These are phyloP conservation scores for Imleria badia DNA, from an alignment of 768 basidiomycete genomes.

Conservation along the genomic window DNA sequence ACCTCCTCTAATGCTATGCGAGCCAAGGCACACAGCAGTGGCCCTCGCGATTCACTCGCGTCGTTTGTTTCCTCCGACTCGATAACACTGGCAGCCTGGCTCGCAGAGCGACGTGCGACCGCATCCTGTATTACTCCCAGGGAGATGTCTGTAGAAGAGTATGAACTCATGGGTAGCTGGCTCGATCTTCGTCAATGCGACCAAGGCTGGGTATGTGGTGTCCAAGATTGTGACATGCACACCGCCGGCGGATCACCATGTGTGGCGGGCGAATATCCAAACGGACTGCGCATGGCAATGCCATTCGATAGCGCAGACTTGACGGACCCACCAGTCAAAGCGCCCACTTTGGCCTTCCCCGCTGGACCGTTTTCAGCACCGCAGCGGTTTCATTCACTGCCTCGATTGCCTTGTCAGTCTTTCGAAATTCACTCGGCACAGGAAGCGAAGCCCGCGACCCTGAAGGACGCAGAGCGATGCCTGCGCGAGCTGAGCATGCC, in stretches of 20 bases:
- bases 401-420: slow-evolving; percentile 22
- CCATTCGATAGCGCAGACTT: slow-evolving; percentile 24
- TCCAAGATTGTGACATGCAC: slow-evolving; percentile 31
- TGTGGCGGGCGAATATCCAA: slow-evolving; percentile 19
- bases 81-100: slow-evolving; percentile 34
- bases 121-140: slow-evolving; percentile 27
- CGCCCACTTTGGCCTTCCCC: slow-evolving; percentile 10
- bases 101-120: slow-evolving; percentile 38
- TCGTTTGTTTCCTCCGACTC: slow-evolving; percentile 37
- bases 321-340: background rate
- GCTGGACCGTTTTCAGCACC: slow-evolving; percentile 17
- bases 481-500: slow-evolving; percentile 40
- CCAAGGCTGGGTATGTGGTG: slow-evolving; percentile 30
- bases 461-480: slow-evolving; percentile 16
- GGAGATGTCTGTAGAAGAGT: slow-evolving; percentile 46
- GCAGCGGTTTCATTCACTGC: slow-evolving; percentile 25
- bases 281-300: slow-evolving; percentile 24
- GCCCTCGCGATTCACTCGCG: slow-evolving; percentile 22
- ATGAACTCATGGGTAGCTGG: slow-evolving; percentile 52
- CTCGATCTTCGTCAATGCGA: slow-evolving; percentile 26
- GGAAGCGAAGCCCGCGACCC: slow-evolving; percentile 11
- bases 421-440: slow-evolving; percentile 16
- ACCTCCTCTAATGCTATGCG: slow-evolving; percentile 2
- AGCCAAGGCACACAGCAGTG: slow-evolving; percentile 13
- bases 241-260: slow-evolving; percentile 34